Evolutionary conservation across 495 filamentous ascomycete genomes (phyloP).

Genomic region (Cercophora scortea): DNA sequence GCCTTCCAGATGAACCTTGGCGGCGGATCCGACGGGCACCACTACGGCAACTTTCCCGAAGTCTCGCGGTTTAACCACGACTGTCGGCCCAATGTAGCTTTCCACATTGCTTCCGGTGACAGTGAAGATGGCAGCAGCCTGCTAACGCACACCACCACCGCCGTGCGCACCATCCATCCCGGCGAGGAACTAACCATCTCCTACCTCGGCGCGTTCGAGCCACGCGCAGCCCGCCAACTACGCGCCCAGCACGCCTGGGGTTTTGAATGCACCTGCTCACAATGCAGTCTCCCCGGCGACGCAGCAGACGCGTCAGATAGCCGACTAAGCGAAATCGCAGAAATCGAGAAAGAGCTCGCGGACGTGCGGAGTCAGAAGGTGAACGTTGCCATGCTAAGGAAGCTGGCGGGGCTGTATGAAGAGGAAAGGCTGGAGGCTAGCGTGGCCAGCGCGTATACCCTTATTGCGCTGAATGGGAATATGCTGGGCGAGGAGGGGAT

Average conservation of each 20-base stretch:
- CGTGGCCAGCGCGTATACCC: constrained; percentile 16
- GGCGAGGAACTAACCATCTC: constrained; percentile 23
- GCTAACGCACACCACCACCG: constrained; percentile 15
- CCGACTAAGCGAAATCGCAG: constrained; percentile 15
- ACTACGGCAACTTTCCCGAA: constrained; percentile 23
- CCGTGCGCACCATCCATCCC: constrained; percentile 11
- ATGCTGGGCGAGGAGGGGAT: constrained; percentile 16
- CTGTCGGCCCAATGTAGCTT: constrained; percentile 22
- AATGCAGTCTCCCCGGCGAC: constrained; percentile 1
- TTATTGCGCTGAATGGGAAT: constrained; percentile 25
- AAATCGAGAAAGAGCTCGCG: constrained; percentile 13
- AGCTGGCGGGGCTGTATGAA: constrained; percentile 14
- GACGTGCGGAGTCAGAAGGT: constrained; percentile 7
- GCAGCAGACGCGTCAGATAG: constrained; percentile 13
- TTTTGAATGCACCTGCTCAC: constrained; percentile 13
- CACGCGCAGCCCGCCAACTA: constrained; percentile 9
- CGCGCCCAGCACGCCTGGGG: constrained; percentile 7
- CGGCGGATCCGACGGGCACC: constrained; percentile 8
- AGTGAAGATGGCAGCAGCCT: background rate
- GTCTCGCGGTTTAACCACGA: constrained; percentile 21
- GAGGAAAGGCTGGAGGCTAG: constrained; percentile 18
- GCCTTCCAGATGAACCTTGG: constrained; percentile 20
- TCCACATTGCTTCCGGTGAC: constrained; percentile 5
- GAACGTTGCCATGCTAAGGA: constrained; percentile 12
- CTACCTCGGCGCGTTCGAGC: constrained; percentile 14